A percentile compares a stretch with the other conserved stretches of the same genome.
These are phyloP conservation scores for Fusarium drepaniforme DNA, from an alignment of 2,329 filamentous ascomycete genomes.

Conservation along the genomic window DNA sequence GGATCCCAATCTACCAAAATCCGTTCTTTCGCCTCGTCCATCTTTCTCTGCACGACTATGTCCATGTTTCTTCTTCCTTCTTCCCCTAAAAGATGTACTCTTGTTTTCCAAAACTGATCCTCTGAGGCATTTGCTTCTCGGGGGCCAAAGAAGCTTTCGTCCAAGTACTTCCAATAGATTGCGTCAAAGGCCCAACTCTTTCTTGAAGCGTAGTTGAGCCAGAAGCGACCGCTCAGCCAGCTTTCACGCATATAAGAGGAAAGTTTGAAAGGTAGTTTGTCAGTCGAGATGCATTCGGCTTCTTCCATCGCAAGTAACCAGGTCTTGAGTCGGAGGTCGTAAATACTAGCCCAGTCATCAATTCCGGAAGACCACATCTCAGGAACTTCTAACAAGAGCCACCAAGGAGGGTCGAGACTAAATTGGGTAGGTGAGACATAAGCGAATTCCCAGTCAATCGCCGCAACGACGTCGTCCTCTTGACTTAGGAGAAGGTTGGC, in stretches of 20 bases:
- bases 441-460: conserved; percentile 58
- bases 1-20: conserved; percentile 46
- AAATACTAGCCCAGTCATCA: conserved; percentile 44
- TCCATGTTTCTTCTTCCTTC: conserved; percentile 46
- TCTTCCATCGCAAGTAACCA: conserved; percentile 49
- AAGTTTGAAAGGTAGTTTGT: conserved; percentile 33
- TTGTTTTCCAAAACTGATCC: conserved; percentile 45
- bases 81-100: conserved; percentile 43
- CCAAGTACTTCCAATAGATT: conserved; percentile 52
- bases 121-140: conserved; percentile 16
- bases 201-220: conserved; percentile 49
- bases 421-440: conserved; percentile 51
- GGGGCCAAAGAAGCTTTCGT: conserved; percentile 47
- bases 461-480: conserved; percentile 43
- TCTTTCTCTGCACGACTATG: conserved; percentile 46
- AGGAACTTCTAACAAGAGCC: conserved; percentile 49
- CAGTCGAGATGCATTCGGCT: neutral
- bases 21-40: conserved; percentile 45
- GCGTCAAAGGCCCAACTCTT: conserved; percentile 54
- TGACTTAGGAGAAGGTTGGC: conserved; percentile 50
- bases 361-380: conserved; percentile 49
- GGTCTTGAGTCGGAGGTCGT: conserved; percentile 47
- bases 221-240: conserved; percentile 50
- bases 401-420: conserved; percentile 53
- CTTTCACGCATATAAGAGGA: conserved; percentile 51